Conservation (phyloP, 495 filamentous ascomycete genomes). For the Trichoderma reesei region DNA sequence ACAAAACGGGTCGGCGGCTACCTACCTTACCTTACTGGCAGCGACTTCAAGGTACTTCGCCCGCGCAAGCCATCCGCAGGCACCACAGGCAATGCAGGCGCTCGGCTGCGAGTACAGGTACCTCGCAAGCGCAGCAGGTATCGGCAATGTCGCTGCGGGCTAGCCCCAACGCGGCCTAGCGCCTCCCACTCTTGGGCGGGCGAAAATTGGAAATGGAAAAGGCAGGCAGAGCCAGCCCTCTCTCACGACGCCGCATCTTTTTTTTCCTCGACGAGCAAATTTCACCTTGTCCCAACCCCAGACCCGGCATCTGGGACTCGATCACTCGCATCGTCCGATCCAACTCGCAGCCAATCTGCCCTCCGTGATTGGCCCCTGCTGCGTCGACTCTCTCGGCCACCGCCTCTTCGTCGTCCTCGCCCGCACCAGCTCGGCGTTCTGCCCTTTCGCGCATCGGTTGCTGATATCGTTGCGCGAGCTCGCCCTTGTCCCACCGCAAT, state of each 20-base stretch:
- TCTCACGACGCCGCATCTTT: constrained; percentile 10
- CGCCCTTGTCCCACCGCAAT: constrained; percentile 51
- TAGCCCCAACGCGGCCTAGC: constrained; percentile 8
- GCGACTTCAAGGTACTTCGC: neutral
- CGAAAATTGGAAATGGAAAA: constrained; percentile 10
- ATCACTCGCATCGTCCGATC: constrained; percentile 1
- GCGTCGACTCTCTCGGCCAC: constrained; percentile 11
- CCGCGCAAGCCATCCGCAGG: neutral
- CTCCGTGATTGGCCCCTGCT: neutral
- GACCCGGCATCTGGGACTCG: constrained; percentile 11
- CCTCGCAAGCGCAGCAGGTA: neutral
- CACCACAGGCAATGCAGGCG: neutral
- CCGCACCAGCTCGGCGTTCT: neutral
- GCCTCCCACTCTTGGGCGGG: constrained; percentile 8
- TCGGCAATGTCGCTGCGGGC: neutral
- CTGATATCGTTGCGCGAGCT: constrained; percentile 30
- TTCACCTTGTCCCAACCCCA: constrained; percentile 10
- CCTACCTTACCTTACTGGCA: neutral
- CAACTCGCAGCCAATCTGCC: constrained; percentile 12
- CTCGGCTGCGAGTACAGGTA: neutral
- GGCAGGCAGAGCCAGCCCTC: constrained; percentile 3
- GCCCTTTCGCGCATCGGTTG: constrained; percentile 34
- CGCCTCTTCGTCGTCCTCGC: constrained; percentile 13
- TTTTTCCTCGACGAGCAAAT: constrained; percentile 10
- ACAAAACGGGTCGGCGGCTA: constrained; percentile 7